Percentiles rank a stretch among this genome's conserved stretches.
Conservation (phyloP, 352 stramenopile species). For the Plasmopara muralis region DNA sequence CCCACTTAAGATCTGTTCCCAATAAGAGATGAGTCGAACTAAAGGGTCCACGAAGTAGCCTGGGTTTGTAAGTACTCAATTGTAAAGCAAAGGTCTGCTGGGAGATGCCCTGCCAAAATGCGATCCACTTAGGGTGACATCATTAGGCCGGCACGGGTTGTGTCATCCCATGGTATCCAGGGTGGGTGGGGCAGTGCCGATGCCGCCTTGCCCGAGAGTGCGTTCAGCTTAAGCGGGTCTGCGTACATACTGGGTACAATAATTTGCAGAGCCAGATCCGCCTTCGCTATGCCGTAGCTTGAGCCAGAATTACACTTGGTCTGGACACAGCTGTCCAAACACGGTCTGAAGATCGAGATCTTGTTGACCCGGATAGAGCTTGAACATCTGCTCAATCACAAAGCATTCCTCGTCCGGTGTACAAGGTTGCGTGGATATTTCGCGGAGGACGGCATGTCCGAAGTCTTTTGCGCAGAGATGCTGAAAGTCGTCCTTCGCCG, state of each 20-base stretch:
- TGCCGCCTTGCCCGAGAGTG: not conserved
- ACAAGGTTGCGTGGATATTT: not conserved
- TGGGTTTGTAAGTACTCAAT: not conserved
- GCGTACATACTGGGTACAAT: slow-evolving; percentile 1
- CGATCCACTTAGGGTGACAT: not conserved
- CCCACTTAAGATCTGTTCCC: not conserved
- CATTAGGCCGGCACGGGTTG: not conserved
- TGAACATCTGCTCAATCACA: not conserved
- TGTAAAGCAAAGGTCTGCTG: not conserved
- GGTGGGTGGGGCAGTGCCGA: not conserved
- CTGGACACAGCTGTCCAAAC: slow-evolving; percentile 34
- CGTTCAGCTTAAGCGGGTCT: not conserved
- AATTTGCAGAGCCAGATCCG: slow-evolving; percentile 1
- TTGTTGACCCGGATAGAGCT: not conserved
- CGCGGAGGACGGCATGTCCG: not conserved
- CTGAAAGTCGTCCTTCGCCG: not conserved
- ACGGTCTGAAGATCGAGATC: slow-evolving; percentile 19
- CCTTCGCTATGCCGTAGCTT: not conserved
- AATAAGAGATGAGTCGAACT: not conserved
- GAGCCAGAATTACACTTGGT: slow-evolving; percentile 1
- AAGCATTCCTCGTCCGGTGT: not conserved
- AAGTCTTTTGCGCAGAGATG: not conserved
- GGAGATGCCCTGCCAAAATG: not conserved
- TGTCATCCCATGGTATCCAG: not conserved
- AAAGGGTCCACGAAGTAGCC: not conserved